Evolutionary conservation across 345 rosid genomes (phyloP).

Genomic region (Rhizophora apiculata): DNA sequence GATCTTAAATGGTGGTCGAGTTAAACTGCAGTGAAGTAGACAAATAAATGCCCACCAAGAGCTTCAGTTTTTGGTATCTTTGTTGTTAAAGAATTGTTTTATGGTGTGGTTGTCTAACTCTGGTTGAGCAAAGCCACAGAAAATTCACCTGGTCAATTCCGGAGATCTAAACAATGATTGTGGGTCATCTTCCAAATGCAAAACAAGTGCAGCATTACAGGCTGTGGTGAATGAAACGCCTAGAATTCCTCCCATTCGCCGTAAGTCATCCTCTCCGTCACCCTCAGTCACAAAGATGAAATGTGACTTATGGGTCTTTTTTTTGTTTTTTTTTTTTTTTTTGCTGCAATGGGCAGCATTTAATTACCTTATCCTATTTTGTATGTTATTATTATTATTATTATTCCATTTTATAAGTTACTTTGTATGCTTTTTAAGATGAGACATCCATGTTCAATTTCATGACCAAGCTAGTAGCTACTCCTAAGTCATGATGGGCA

Average conservation of each 20-base stretch:
- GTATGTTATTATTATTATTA: too few relatives aligned
- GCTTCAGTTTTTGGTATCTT: too few relatives aligned
- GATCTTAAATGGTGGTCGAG: neutral
- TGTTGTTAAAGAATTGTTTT: neutral
- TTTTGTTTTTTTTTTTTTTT: too few relatives aligned
- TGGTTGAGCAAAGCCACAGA: conserved; percentile 45
- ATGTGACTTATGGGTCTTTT: too few relatives aligned
- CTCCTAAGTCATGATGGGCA: neutral
- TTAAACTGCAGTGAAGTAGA: neutral
- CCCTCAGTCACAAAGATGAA: too few relatives aligned
- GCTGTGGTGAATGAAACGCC: conserved; percentile 54
- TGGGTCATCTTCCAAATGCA: conserved; percentile 63
- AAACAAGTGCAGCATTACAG: conserved; percentile 42
- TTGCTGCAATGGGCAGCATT: too few relatives aligned
- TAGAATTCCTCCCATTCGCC: conserved; percentile 73
- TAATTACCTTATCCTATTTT: too few relatives aligned
- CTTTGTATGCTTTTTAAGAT: too few relatives aligned
- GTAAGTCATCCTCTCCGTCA: conserved; percentile 35
- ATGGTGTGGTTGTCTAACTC: conserved; percentile 1
- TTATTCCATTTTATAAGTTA: too few relatives aligned
- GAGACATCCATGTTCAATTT: too few relatives aligned
- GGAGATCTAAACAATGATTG: conserved; percentile 48
- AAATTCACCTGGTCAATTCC: conserved; percentile 35
- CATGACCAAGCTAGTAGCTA: too few relatives aligned
- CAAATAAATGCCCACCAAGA: too few relatives aligned